A percentile compares a stretch with the other conserved stretches of the same genome.
Conservation (phyloP, 306 rosid species). For the Myrica gale region DNA sequence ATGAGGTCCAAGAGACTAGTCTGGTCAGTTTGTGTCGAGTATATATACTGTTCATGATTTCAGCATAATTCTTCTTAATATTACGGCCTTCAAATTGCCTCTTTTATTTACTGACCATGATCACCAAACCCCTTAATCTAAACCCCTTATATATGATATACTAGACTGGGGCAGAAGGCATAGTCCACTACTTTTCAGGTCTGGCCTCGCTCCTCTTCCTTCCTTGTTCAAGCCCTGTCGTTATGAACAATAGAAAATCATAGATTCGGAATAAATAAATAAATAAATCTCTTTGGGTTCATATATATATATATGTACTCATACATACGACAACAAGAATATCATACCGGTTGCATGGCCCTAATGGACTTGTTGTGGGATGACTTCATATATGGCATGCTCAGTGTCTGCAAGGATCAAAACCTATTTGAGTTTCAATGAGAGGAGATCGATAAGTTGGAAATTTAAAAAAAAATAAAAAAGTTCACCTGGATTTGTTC, state of each 20-base stretch:
- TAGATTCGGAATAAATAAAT: not conserved
- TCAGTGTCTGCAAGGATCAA: constrained; percentile 47
- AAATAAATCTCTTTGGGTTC: no score
- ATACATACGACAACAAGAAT: not conserved
- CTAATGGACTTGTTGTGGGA: constrained; percentile 38
- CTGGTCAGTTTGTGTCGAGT: not conserved
- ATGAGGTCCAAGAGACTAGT: not conserved
- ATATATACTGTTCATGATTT: not conserved
- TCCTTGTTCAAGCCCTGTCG: constrained; percentile 34
- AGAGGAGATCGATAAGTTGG: not conserved
- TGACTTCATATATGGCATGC: constrained; percentile 52
- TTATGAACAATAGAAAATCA: constrained; percentile 9
- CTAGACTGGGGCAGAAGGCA: constrained; percentile 59
- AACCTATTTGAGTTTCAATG: not conserved
- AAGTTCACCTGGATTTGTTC: constrained; percentile 54
- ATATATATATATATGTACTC: no score
- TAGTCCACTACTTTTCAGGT: constrained; percentile 58
- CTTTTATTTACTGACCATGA: not conserved
- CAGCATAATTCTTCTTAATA: not conserved
- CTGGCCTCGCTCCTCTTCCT: constrained; percentile 29
- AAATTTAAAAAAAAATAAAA: not conserved
- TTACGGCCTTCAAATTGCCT: not conserved
- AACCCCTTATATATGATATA: constrained; percentile 46
- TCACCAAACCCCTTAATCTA: constrained; percentile 18
- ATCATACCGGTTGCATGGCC: constrained; percentile 45